Conservation (phyloP, 768 basidiomycete genomes). For the Suillus ampliporus region DNA sequence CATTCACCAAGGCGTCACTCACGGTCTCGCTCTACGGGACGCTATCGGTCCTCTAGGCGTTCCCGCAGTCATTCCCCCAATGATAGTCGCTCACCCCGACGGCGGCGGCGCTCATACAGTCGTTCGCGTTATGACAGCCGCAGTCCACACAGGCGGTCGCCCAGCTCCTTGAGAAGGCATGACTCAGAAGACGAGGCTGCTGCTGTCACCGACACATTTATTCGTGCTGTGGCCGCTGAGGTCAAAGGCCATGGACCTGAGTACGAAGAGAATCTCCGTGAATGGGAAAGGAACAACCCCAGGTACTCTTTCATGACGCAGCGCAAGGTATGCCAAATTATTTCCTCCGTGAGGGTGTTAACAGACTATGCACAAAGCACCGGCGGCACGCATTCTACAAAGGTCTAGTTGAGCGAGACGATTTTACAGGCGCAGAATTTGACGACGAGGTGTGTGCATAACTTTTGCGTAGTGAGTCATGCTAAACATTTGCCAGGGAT, state of each 20-base stretch:
- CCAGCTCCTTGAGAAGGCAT: constrained; percentile 34
- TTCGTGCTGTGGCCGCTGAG: constrained; percentile 85
- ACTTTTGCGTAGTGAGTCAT: background rate
- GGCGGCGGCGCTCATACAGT: constrained; percentile 47
- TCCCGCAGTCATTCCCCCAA: constrained; percentile 58
- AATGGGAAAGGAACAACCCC: constrained; percentile 79
- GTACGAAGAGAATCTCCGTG: constrained; percentile 76
- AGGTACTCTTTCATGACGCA: constrained; percentile 81
- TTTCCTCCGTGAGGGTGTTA: constrained; percentile 8
- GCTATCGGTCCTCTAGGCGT: constrained; percentile 46
- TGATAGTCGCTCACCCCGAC: constrained; percentile 48
- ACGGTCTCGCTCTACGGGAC: constrained; percentile 40
- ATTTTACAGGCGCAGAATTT: constrained; percentile 68
- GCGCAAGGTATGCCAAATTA: constrained; percentile 50
- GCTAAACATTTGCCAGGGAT: constrained; percentile 56
- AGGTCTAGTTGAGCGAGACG: constrained; percentile 65
- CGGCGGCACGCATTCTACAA: constrained; percentile 74
- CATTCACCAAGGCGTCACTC: constrained; percentile 40
- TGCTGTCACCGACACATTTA: constrained; percentile 81
- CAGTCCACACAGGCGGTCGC: constrained; percentile 54
- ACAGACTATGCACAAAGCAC: constrained; percentile 49
- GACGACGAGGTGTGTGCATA: constrained; percentile 68
- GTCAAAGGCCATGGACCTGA: constrained; percentile 79
- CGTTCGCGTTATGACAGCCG: constrained; percentile 43
- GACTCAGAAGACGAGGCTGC: constrained; percentile 59